These are phyloP conservation scores for Ceratobasidium papillatum DNA, from an alignment of 1,284 basidiomycete genomes.

Conservation along the genomic window DNA sequence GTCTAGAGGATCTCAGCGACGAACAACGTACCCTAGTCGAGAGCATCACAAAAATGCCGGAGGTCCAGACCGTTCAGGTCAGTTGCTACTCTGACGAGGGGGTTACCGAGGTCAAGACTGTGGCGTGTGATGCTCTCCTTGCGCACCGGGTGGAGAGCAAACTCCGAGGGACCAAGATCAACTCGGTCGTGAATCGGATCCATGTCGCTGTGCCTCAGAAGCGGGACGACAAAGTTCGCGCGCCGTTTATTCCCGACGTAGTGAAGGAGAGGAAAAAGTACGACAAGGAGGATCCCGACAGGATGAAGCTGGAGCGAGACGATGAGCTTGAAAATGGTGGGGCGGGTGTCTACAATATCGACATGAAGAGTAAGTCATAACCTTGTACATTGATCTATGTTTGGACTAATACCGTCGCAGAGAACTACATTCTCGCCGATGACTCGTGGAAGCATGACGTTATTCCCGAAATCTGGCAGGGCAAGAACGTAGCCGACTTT, in stretches of 20 bases:
- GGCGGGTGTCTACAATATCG: constrained; percentile 89
- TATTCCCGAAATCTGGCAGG: constrained; percentile 96
- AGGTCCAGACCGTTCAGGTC: constrained; percentile 78
- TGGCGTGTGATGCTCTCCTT: constrained; percentile 90
- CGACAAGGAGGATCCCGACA: constrained; percentile 83
- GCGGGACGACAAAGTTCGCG: constrained; percentile 83
- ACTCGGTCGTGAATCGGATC: constrained; percentile 89
- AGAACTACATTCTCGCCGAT: constrained; percentile 89
- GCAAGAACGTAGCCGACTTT: constrained; percentile 99
- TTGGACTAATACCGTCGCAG: constrained; percentile 56
- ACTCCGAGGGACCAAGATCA: constrained; percentile 92
- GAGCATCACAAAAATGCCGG: constrained; percentile 79
- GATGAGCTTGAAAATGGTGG: constrained; percentile 85
- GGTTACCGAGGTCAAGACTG: constrained; percentile 93
- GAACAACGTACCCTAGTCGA: constrained; percentile 82
- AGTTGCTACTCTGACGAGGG: constrained; percentile 96
- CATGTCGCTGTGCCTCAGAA: constrained; percentile 91
- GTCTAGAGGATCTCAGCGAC: constrained; percentile 79
- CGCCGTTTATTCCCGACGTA: constrained; percentile 85
- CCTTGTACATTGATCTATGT: neutral
- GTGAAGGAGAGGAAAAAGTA: constrained; percentile 81
- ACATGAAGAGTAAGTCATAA: constrained; percentile 76
- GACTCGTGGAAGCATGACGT: constrained; percentile 96
- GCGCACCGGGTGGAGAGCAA: constrained; percentile 93
- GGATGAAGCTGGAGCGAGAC: constrained; percentile 77